Evolutionary conservation across 1,284 basidiomycete genomes (phyloP), one percentile per base, ranked within the genome.

Genomic region (Ganoderma multipileum): DNA sequence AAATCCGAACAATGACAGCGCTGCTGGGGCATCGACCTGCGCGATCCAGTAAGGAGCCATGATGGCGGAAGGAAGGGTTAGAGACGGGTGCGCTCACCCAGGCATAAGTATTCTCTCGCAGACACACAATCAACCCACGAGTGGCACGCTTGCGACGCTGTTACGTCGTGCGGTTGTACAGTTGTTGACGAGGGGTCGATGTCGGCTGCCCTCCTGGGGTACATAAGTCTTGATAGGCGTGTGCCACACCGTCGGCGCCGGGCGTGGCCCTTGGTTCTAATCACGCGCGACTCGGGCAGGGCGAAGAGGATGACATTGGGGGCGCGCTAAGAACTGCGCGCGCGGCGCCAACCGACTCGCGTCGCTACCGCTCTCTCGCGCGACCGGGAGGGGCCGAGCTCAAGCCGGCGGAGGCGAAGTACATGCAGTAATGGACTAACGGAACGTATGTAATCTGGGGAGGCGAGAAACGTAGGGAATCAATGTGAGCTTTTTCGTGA

Each of bases 1-100:
- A 65, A 69, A 71, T 30, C 64, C 64, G 42, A 71, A 68, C 63
- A 73, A 68, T 66, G 69, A 68, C 55, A 73, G 68, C 58, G 69
- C 65, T 55, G 69, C 72, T 59, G 66, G 50, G 55, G 69, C 71
- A 61, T 61, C 39, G 59, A 61, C 59, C 59, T 58, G 55, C 20
- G 33, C 18, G 33, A 38, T 38, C 30, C 30, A 36, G 55, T 58
- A 38, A 36, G 55, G 33, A 11, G 36, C 18, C 55, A 58, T 58
- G n/a, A 58, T 20, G 41, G 23, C n/a, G 39, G 6, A 61, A 28
- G 26, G 39, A 30, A 42, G 23, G 39, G 33, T 33, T 33, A 33
- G 33, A 33, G 18, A 26, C 44, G 38, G 23, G 39, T 5, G 3
- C 26, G 5, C 59, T 61, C 38, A 44, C 30, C 20, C 9, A 18